Conservation (phyloP, 2,329 filamentous ascomycete species). For the Alternaria sp. region DNA sequence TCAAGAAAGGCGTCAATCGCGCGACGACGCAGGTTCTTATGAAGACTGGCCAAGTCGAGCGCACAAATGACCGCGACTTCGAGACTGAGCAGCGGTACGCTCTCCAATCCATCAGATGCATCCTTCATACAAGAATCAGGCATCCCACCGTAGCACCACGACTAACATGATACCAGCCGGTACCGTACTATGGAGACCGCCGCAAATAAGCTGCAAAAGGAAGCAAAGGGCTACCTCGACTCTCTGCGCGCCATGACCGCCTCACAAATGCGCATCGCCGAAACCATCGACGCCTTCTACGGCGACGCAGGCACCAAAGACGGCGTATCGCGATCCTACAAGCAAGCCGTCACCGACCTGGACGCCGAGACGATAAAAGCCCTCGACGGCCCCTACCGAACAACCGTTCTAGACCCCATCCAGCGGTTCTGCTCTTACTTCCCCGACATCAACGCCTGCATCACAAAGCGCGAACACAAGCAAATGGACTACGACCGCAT, state of each 20-base stretch:
- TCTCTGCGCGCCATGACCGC: constrained; percentile 98
- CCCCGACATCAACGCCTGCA: constrained; percentile 98
- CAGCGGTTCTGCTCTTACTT: constrained; percentile 97
- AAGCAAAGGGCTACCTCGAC: constrained; percentile 97
- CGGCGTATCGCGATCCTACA: constrained; percentile 95
- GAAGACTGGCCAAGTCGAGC: constrained; percentile 98
- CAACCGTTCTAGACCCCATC: constrained; percentile 94
- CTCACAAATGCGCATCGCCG: constrained; percentile 98
- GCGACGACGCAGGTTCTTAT: constrained; percentile 99
- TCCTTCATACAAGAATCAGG: not conserved
- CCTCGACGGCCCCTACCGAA: constrained; percentile 91
- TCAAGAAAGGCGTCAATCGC: constrained; percentile 97
- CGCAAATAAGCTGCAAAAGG: constrained; percentile 89
- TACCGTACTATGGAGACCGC: constrained; percentile 98
- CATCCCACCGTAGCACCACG: constrained; percentile 1
- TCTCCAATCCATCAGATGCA: constrained; percentile 8
- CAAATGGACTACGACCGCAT: constrained; percentile 97
- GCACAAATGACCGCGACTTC: constrained; percentile 98
- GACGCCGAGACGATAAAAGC: constrained; percentile 99
- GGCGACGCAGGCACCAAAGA: constrained; percentile 94
- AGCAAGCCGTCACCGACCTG: constrained; percentile 96
- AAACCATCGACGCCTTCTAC: constrained; percentile 99
- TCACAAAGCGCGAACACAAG: constrained; percentile 99
- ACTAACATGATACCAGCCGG: constrained; percentile 63
- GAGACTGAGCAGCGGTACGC: constrained; percentile 89